Base-by-base conservation (phyloP, 116 monocot species). In the Zostera marina region DNA sequence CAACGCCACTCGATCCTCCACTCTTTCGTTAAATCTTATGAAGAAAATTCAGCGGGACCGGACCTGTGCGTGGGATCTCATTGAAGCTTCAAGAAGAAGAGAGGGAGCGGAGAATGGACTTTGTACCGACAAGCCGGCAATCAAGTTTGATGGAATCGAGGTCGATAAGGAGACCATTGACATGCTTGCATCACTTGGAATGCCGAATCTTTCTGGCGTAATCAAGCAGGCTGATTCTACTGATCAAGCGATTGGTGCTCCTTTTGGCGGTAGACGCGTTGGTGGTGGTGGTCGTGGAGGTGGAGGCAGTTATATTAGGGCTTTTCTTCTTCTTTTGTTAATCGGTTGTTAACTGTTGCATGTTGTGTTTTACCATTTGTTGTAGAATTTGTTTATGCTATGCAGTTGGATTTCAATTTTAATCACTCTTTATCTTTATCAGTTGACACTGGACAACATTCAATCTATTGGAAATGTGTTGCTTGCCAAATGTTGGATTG, bases 81-180 rank as follows among this genome's bases (percentile, higher is more conserved):
- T 62, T 70, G 26, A 70, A 70, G 69, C 61, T 70, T 17, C 69
- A 70, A 54, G 69, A 63, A 47, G 69, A 70, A 46, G 69, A 70
- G 62, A 42, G 69, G 13, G 63, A 70, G 54, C 44, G 69, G 45
- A 53, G 62, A 14, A 62, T 70, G 69, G 69, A 70, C 71, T 65
- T 65, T 20, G 70, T 70, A 8, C 63, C 70, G 63, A 63, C 19
- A 63, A 41, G 23, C 61, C 68, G 1, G 68, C 69, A 20, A 62
- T 70, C 63, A 70, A 70, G 56, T 26, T 46, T 7, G 69, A 70
- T 10, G 44, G 47, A 4, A 70, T 70, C 62, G 47, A 62, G 44
- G 62, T 70, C 22, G 63, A 70, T 25, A 56, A 56, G 47, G 69
- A 70, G 40, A 63, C 69, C 20, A 56, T 70, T 20, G 69, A 70